These are phyloP conservation scores for barrel medic (Medicago truncatula) DNA, from an alignment of 306 rosid genomes.

Conservation along the genomic window DNA sequence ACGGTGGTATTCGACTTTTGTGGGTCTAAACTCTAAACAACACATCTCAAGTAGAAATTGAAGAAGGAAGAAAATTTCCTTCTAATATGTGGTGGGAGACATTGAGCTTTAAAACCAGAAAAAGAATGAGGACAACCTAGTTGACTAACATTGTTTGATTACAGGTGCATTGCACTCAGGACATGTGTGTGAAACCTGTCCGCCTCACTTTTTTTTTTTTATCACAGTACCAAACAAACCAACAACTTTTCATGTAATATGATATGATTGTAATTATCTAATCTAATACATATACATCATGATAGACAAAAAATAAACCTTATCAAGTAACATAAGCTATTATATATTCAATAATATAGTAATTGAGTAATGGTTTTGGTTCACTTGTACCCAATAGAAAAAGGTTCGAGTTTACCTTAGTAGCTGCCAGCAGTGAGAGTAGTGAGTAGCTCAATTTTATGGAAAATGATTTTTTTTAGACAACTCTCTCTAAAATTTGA, in stretches of 20 bases:
- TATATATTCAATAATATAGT: too few relatives aligned
- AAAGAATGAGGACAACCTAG: constrained; percentile 16
- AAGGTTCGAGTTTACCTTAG: too few relatives aligned
- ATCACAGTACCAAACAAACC: background rate
- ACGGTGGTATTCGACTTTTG: too few relatives aligned
- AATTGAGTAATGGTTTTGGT: too few relatives aligned
- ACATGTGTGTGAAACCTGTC: background rate
- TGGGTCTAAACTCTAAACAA: too few relatives aligned
- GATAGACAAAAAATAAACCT: background rate
- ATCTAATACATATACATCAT: background rate
- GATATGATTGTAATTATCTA: background rate
- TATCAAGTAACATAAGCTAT: background rate
- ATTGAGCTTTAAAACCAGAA: constrained; percentile 1
- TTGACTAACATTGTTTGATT: constrained; percentile 32
- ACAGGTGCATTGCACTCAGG: constrained; percentile 15
- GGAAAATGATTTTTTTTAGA: background rate
- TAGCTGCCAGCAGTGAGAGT: background rate
- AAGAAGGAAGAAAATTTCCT: background rate
- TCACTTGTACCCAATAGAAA: too few relatives aligned
- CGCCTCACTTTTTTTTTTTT: background rate
- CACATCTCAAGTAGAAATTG: background rate
- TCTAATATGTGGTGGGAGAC: background rate
- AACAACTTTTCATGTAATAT: background rate
- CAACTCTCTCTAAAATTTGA: background rate
- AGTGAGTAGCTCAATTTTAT: background rate